phyloP scores from a whole-genome alignment of 371 early-diverging fungal species.

The Mucor racemosus region DNA sequence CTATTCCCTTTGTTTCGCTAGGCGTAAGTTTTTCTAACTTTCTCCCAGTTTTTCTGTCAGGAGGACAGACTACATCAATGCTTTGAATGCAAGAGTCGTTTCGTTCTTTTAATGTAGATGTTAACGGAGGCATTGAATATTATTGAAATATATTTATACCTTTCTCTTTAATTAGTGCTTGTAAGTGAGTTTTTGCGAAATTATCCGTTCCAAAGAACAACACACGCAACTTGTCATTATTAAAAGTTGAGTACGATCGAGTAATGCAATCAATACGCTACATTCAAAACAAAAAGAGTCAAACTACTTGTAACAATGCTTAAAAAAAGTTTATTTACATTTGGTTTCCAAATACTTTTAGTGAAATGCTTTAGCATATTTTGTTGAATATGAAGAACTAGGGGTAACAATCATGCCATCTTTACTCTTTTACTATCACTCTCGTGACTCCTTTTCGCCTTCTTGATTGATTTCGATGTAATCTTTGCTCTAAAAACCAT shows the following conservation, averaged over 20 bases:
- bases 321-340: conserved; percentile 7
- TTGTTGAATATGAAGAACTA: neutral
- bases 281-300: neutral
- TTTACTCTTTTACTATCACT: neutral
- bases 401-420: neutral
- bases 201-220: conserved; percentile 88
- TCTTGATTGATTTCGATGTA: neutral
- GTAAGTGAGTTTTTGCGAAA: conserved; percentile 74
- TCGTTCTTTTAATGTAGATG: neutral
- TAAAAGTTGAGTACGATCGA: neutral
- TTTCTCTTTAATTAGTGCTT: conserved; percentile 60
- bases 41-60: conserved; percentile 57
- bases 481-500: conserved; percentile 13
- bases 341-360: neutral
- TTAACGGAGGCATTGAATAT: neutral
- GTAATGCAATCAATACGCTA: neutral
- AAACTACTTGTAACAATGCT: too few relatives aligned
- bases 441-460: conserved; percentile 7
- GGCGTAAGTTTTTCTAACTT: conserved; percentile 44
- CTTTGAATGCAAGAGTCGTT: conserved; percentile 42
- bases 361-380: conserved; percentile 1
- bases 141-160: conserved; percentile 25
- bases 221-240: conserved; percentile 37
- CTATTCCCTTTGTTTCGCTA: conserved; percentile 41
- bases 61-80: conserved; percentile 76